Evolutionary conservation across 768 basidiomycete species (phyloP), one percentile per base, ranked within the genome.

Genomic region (Glaciozyma antarctica): DNA sequence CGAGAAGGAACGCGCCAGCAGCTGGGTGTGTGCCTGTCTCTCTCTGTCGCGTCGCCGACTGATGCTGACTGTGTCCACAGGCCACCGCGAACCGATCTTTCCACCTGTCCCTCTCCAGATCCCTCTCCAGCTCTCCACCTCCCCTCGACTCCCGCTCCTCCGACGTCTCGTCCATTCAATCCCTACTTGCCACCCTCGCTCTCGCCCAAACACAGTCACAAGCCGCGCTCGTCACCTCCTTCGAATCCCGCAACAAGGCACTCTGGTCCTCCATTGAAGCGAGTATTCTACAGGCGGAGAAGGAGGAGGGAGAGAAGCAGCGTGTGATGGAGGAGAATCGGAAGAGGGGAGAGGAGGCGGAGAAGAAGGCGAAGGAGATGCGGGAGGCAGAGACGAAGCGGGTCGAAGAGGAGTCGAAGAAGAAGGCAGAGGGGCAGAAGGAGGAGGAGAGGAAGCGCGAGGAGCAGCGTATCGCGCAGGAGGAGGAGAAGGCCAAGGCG

Each of bases 391-490:
- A 56, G 38, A 43, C 24, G 30, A 52, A 52, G n/a, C 41, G 47
- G 41, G 44, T 32, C 21, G 58, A 57, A 38, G 57, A 57, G 30
- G 44, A 13, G n/a, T 30, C 13, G 47, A 48, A 82, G 72, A 82
- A 78, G 70, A 70, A 76, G 61, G 75, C 75, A 44, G 76, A 75
- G 66, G 75, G 79, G 64, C 77, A 30, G 51, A 61, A 56, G 49
- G 54, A 67, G 51, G 75, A 77, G 68, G 70, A 76, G 64, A 76
- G 69, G 24, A 76, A 76, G 55, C 51, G 32, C 58, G 54, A 53
- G 64, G 63, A 57, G 59, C 60, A 51, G 63, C 48, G 32, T 34
- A 24, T 6, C 62, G 59, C 38, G 49, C 77, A 75, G 67, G 75
- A 79, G 66, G 78, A 61, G 63, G 30, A 28, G 24, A 48, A 71